Evolutionary conservation across 108 stramenopile genomes (phyloP).

Genomic region (Nitzschia sp.): DNA sequence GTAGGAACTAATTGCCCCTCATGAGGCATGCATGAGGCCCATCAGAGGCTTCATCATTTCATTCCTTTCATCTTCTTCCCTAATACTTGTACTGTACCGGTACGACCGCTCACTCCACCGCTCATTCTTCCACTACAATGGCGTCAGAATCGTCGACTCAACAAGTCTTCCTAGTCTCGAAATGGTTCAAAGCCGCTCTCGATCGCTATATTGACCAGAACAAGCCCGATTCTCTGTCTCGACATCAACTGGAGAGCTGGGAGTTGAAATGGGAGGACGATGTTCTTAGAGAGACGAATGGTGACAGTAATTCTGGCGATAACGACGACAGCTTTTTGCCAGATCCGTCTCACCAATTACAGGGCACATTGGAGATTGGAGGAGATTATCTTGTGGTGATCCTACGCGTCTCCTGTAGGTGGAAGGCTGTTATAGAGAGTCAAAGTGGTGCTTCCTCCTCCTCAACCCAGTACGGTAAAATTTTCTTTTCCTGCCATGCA

Average conservation of each 20-base stretch:
- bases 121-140: not conserved
- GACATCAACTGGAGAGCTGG: constrained; percentile 52
- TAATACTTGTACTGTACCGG: too few species aligned
- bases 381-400: constrained; percentile 33
- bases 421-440: not conserved
- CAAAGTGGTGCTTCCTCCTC: not conserved
- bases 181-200: constrained; percentile 44
- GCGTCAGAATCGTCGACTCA: not conserved
- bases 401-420: constrained; percentile 15
- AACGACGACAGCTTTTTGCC: not conserved
- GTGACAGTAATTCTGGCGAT: not conserved
- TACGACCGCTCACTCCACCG: too few species aligned
- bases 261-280: constrained; percentile 46
- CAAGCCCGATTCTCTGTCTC: constrained; percentile 65
- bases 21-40: too few species aligned
- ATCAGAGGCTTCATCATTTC: too few species aligned
- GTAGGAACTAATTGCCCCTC: too few species aligned
- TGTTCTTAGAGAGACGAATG: not conserved
- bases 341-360: constrained; percentile 12
- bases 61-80: too few species aligned
- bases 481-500: constrained; percentile 12
- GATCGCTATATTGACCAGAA: constrained; percentile 49
- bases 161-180: not conserved
- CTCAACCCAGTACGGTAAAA: constrained; percentile 13
- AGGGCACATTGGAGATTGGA: constrained; percentile 30